These are phyloP conservation scores for Podospora comata DNA, from an alignment of 495 filamentous ascomycete species.

Conservation along the genomic window DNA sequence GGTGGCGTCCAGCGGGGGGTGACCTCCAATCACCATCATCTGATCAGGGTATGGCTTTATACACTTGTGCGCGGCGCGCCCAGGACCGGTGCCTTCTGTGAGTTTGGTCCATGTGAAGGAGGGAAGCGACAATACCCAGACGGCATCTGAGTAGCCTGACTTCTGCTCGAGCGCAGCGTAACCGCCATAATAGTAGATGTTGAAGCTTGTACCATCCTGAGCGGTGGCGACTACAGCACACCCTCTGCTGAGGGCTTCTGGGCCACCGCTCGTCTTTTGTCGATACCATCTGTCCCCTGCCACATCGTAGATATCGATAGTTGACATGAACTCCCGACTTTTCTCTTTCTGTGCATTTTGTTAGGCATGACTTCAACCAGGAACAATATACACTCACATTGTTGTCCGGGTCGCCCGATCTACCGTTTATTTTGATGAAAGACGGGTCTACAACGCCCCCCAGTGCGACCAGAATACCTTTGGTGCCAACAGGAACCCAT, in stretches of 20 bases:
- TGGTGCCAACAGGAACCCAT: slow-evolving; percentile 64
- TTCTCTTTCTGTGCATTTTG: slow-evolving; percentile 30
- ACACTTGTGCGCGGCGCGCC: slow-evolving; percentile 62
- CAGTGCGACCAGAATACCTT: slow-evolving; percentile 62
- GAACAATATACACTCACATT: slow-evolving; percentile 39
- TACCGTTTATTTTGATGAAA: slow-evolving; percentile 28
- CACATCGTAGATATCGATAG: slow-evolving; percentile 68
- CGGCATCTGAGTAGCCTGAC: slow-evolving; percentile 53
- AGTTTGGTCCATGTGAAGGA: slow-evolving; percentile 73
- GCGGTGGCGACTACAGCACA: slow-evolving; percentile 65
- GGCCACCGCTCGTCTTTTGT: slow-evolving; percentile 59
- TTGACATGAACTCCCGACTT: slow-evolving; percentile 61
- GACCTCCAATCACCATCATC: slow-evolving; percentile 69
- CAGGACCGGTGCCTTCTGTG: slow-evolving; percentile 45
- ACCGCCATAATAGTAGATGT: slow-evolving; percentile 76
- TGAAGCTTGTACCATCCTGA: slow-evolving; percentile 58
- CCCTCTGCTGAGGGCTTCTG: slow-evolving; percentile 58
- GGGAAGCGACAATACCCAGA: slow-evolving; percentile 72
- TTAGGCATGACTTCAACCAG: slow-evolving; percentile 13
- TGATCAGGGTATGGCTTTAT: slow-evolving; percentile 67
- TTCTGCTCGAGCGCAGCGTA: slow-evolving; percentile 49
- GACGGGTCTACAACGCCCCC: slow-evolving; percentile 62
- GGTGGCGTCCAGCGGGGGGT: slow-evolving; percentile 23
- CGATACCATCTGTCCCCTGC: slow-evolving; percentile 55
- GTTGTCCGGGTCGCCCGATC: slow-evolving; percentile 36